A percentile compares a stretch with the other conserved stretches of the same genome.
phyloP scores from a whole-genome alignment of 2,329 filamentous ascomycete genomes.

The Ascocoryne sarcoides region DNA sequence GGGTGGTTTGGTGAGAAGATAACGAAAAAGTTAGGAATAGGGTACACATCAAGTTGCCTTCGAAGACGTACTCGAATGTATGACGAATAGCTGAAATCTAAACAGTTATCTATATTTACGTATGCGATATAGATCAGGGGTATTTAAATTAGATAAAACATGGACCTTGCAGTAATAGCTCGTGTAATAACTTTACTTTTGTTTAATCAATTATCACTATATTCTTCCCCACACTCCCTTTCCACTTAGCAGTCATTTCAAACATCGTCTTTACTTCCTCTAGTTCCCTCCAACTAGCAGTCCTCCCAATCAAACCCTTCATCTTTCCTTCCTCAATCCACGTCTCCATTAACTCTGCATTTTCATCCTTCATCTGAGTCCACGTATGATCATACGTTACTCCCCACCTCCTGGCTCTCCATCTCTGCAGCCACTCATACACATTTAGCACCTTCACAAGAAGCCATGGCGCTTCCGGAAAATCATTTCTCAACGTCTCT shows the following conservation, averaged over 20 bases:
- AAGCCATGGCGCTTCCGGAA: slow-evolving; percentile 21
- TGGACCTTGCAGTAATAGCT: too few species aligned
- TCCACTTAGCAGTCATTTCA: slow-evolving; percentile 27
- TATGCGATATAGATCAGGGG: too few species aligned
- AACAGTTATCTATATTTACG: too few species aligned
- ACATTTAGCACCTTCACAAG: slow-evolving; percentile 24
- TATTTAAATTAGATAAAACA: too few species aligned
- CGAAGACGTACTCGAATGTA: too few species aligned
- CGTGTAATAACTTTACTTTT: too few species aligned
- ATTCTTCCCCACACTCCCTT: too few species aligned
- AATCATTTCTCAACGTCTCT: slow-evolving; percentile 24
- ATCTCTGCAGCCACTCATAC: background rate
- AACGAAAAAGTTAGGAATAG: too few species aligned
- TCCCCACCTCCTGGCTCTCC: slow-evolving; percentile 6
- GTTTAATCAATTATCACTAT: too few species aligned
- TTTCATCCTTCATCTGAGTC: slow-evolving; percentile 16
- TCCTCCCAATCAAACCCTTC: slow-evolving; percentile 27
- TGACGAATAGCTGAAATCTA: too few species aligned
- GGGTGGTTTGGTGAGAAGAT: too few species aligned
- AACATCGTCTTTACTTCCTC: slow-evolving; percentile 29
- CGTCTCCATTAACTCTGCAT: slow-evolving; percentile 24
- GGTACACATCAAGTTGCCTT: too few species aligned
- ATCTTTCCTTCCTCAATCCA: slow-evolving; percentile 24
- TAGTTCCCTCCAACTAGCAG: slow-evolving; percentile 28
- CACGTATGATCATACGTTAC: slow-evolving; percentile 1